phyloP scores from a whole-genome alignment of 352 stramenopile genomes.

The Pilasporangium apinafurcum region DNA sequence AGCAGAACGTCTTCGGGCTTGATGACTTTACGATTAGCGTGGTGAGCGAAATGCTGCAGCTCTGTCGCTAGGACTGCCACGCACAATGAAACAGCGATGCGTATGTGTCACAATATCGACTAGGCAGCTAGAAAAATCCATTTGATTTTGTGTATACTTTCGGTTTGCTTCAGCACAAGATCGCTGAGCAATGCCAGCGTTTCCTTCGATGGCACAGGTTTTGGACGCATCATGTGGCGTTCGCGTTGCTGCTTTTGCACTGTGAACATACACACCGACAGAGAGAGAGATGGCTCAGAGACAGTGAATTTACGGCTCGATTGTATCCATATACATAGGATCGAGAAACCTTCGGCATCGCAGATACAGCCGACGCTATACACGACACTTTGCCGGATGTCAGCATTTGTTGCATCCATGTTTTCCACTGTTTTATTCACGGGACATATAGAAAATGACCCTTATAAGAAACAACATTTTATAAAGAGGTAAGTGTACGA shows the following conservation, averaged over 20 bases:
- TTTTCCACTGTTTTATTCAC: too few relatives aligned
- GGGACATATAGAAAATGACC: too few relatives aligned
- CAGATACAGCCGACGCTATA: slow-evolving; percentile 68
- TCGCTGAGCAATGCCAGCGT: slow-evolving; percentile 59
- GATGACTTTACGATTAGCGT: slow-evolving; percentile 67
- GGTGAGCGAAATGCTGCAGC: slow-evolving; percentile 67
- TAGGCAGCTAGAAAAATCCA: neutral
- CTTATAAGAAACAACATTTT: too few relatives aligned
- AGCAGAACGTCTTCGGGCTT: slow-evolving; percentile 68
- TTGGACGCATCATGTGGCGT: slow-evolving; percentile 20
- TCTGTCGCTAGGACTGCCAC: slow-evolving; percentile 59
- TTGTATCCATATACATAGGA: neutral
- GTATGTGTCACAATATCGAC: neutral
- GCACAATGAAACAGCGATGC: neutral
- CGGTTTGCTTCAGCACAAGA: slow-evolving; percentile 51
- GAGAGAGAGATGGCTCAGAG: neutral
- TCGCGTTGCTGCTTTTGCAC: slow-evolving; percentile 49
- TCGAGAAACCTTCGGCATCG: slow-evolving; percentile 39
- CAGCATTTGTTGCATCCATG: too few relatives aligned
- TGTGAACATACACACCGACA: slow-evolving; percentile 5
- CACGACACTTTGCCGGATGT: slow-evolving; percentile 72
- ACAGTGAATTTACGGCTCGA: neutral
- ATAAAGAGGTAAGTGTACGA: too few relatives aligned
- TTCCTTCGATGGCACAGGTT: slow-evolving; percentile 53
- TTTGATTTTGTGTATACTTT: slow-evolving; percentile 23